Base-by-base conservation (phyloP, 169 alveolate genomes). In the Cryptosporidium meleagridis region DNA sequence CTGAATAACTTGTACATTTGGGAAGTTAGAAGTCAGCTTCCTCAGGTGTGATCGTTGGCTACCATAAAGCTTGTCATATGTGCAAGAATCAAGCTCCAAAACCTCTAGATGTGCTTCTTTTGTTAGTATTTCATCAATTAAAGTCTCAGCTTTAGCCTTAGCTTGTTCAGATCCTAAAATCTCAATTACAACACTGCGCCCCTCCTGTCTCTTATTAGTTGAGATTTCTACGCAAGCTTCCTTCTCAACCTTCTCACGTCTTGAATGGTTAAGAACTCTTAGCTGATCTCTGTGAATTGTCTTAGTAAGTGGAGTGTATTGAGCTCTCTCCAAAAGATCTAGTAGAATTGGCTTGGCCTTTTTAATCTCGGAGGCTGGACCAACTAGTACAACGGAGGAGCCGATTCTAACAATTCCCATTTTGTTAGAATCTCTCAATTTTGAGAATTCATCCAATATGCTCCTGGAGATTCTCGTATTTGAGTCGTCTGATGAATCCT, bases 381-480 rank as follows among this genome's bases (percentile, higher is more conserved):
- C 89, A 29, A 80, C 89, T 55, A 80, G 55, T 12, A 80, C 69
- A n/a, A 80, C 89, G 12, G 89, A 80, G 41, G 89, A 80, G 23
- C 89, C 89, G 41, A 80, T 80, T 41, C 89, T 59, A 16, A 80
- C 59, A 80, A 80, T 67, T 29, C 89, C 89, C 89, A 80, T 80
- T 16, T 41, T 80, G 35, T 80, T 80, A 10, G 89, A 80, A 37
- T 80, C 89, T 26, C 89, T 80, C 26, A 80, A 29, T 29, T 44
- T 59, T 14, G 89, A 80, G 45, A 80, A 80, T 53, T 59, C 89
- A 37, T 80, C 89, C 31, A 80, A 21, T 23, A 80, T 67, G n/a
- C 67, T 80, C 26, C 75, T 80, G 6, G 89, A 80, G 12, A 80
- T 67, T 44, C 75, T 80, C 3, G 67, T 18, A n/a, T 16, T 73